A percentile compares a stretch with the other conserved stretches of the same genome.
phyloP scores from a whole-genome alignment of 2,329 filamentous ascomycete genomes.

The Sporothrix schenckii region DNA sequence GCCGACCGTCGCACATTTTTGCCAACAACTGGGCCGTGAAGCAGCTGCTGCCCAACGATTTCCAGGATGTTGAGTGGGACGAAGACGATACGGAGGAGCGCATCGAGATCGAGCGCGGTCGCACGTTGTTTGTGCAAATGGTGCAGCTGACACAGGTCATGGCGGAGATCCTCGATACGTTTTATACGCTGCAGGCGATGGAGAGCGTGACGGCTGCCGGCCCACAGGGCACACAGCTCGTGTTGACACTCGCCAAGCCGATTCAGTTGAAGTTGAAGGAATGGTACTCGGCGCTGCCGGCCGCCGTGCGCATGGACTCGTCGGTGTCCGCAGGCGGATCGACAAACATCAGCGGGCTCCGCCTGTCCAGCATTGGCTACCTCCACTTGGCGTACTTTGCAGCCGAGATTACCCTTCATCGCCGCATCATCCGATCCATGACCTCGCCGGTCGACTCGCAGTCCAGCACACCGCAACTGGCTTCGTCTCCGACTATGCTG shows the following conservation, averaged over 20 bases:
- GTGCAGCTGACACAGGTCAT: conserved; percentile 74
- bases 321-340: conserved; percentile 49
- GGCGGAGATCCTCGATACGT: conserved; percentile 78
- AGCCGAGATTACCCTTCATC: conserved; percentile 89
- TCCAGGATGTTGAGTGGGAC: conserved; percentile 71
- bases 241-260: conserved; percentile 75
- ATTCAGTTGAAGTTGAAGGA: conserved; percentile 82
- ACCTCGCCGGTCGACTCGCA: conserved; percentile 49
- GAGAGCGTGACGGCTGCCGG: conserved; percentile 68
- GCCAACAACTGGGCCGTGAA: conserved; percentile 75
- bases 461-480: conserved; percentile 39
- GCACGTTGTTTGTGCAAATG: conserved; percentile 73
- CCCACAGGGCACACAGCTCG: conserved; percentile 69
- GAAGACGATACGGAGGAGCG: conserved; percentile 64
- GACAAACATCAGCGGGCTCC: conserved; percentile 47
- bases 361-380: conserved; percentile 68
- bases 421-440: conserved; percentile 84
- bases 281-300: conserved; percentile 74
- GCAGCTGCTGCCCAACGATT: conserved; percentile 66
- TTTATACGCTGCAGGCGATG: conserved; percentile 79
- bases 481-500: conserved; percentile 32
- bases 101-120: conserved; percentile 67
- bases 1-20: conserved; percentile 76
- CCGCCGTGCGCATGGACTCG: conserved; percentile 66
- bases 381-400: conserved; percentile 92